Conservation (phyloP, 1,284 basidiomycete genomes). For the Wolfiporia cocos region DNA sequence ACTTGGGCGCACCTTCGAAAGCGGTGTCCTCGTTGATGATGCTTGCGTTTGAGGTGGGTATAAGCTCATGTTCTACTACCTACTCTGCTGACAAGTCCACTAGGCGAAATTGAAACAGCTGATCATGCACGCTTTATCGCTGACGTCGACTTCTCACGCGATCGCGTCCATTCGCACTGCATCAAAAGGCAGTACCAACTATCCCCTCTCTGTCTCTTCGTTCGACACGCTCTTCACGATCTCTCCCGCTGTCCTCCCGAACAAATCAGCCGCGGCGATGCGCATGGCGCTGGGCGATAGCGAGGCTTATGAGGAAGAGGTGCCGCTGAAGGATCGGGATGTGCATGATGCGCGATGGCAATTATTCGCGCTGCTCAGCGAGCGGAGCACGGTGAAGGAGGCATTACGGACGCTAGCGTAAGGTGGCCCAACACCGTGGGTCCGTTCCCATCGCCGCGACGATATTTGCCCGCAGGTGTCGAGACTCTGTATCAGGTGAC, state of each 20-base stretch:
- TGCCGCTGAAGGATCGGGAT: slow-evolving; percentile 56
- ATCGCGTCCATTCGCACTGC: slow-evolving; percentile 72
- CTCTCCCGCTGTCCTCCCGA: slow-evolving; percentile 70
- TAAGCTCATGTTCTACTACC: background rate
- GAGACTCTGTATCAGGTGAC: slow-evolving; percentile 5
- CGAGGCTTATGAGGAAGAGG: slow-evolving; percentile 47
- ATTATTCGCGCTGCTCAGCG: slow-evolving; percentile 64
- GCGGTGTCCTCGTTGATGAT: slow-evolving; percentile 63
- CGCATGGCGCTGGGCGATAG: slow-evolving; percentile 56
- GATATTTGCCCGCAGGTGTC: too few species aligned
- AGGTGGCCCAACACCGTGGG: too few species aligned
- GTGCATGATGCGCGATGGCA: slow-evolving; percentile 68
- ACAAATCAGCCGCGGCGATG: slow-evolving; percentile 68
- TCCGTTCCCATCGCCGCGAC: too few species aligned
- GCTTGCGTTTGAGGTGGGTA: slow-evolving; percentile 65
- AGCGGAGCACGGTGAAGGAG: slow-evolving; percentile 69
- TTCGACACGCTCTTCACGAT: slow-evolving; percentile 74
- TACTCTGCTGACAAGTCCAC: background rate
- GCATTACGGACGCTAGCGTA: slow-evolving; percentile 32
- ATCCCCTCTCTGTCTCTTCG: slow-evolving; percentile 56
- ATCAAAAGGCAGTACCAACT: slow-evolving; percentile 37
- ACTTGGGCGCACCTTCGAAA: slow-evolving; percentile 53
- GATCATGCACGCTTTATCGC: slow-evolving; percentile 68
- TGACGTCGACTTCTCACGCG: slow-evolving; percentile 69
- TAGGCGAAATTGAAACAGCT: slow-evolving; percentile 79